Evolutionary conservation across 1,284 basidiomycete species (phyloP), one percentile per base, ranked within the genome.

Genomic region (Lentinula novae-zelandiae): DNA sequence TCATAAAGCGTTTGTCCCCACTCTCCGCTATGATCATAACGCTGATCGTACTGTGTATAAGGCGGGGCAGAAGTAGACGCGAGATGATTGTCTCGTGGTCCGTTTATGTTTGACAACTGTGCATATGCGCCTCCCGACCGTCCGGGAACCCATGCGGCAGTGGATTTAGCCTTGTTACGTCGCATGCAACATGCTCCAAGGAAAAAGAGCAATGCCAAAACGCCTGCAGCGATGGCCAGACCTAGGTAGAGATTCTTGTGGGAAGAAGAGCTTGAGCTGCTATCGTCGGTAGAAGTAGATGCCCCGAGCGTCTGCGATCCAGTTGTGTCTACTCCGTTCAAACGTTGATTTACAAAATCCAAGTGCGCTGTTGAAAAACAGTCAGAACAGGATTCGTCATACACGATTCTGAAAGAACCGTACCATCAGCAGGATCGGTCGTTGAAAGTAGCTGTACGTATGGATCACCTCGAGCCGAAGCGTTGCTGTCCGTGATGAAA

Each of bases 361-460:
- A 68, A 27, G 65, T 82, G 79, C 2, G 82, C 77, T 64, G 36
- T 42, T 9, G 15, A 10, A 6, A 6, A 27, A 42, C 1, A 62
- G 63, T 42, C 57, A 20, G 59, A 69, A 53, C 50, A 40, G 36
- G 33, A 46, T 10, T 58, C 17, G 12, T 9, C 38, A 42, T 31
- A 38, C 49, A 2, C 2, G 60, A 36, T 13, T 58, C 27, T 22
- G 40, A 51, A 52, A 20, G 44, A 40, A 39, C 54, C 42, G n/a
- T 57, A 75, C 76, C 76, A 70, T 77, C 67, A 1, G 71, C 67
- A 17, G 70, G 66, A 58, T 80, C 72, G 4, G 83, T 86, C 9
- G 78, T 71, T 1, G 85, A 78, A 31, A 86, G 76, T 34, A 90
- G 72, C 64, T 89, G 87, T 22, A 89, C 75, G 70, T 80, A 90